Base-by-base conservation (phyloP, 1,139 yeast species). In the Yamadazyma songkhlaensis region DNA sequence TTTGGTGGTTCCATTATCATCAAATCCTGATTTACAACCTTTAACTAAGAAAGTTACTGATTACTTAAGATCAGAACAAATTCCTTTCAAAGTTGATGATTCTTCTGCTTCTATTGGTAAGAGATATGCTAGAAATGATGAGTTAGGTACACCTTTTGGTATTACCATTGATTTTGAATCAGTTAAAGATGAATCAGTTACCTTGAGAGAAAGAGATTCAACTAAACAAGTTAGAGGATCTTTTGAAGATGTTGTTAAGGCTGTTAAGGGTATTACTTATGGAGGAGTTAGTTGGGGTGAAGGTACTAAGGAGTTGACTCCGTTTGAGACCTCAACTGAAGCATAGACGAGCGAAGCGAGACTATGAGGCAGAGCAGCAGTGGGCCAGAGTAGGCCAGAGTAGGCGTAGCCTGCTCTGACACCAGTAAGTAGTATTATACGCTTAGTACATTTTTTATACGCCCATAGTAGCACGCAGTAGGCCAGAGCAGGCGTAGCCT, bases 131-230 rank as follows among this genome's bases (percentile, higher is more conserved):
- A 87, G 99, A 74, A 94, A 94, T 64, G 99, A 94, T 65, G 99
- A 94, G 71, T 79, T 94, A 62, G 99, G 99, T 65, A 94, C 98
- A 42, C 98, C 99, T 52, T 94, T 92, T 59, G 99, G 99, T 65
- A 80, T 94, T 63, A 94, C 99, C 49, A 85, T 94, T 54, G 99
- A 94, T 67, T 94, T 94, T 64, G 97, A 94, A 49, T 84, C 96
- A 38, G 79, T 85, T 46, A 81, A 85, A 62, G 97, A 94, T 58
- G 80, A 81, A 38, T 83, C 97, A 11, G 85, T 94, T 49, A 94
- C 99, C 34, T 77, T 94, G 58, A 88, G 99, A 77, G 98, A 94
- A 67, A 88, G 99, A 74, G 99, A 94, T 63, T 77, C 95, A 37
- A 94, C 98, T 34, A 84, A 81, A 59, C 99, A 94, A 74, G 97